Percentiles rank a stretch among this genome's conserved stretches.
Evolutionary conservation across 2,329 filamentous ascomycete genomes (phyloP).

Genomic region (Westerdykella sp.): DNA sequence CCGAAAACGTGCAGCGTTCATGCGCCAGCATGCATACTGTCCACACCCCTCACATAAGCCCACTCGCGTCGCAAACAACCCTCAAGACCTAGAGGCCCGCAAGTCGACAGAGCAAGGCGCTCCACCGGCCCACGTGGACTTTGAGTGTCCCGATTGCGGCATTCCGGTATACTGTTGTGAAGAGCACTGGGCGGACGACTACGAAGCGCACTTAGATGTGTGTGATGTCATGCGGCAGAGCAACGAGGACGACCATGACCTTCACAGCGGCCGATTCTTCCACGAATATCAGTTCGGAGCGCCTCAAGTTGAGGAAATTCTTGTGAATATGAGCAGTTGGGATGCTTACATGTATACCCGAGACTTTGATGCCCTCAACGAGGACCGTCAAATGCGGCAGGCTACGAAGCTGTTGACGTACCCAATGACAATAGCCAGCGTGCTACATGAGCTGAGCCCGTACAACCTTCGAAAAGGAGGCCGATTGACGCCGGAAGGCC

Average conservation of each 20-base stretch:
- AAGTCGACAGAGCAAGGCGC: slow-evolving; percentile 51
- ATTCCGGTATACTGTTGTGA: slow-evolving; percentile 90
- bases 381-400: slow-evolving; percentile 85
- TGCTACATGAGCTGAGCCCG: slow-evolving; percentile 89
- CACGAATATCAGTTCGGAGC: slow-evolving; percentile 90
- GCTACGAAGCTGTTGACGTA: slow-evolving; percentile 91
- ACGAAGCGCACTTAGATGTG: slow-evolving; percentile 84
- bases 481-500: slow-evolving; percentile 75
- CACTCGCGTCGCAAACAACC: slow-evolving; percentile 61
- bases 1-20: slow-evolving; percentile 78
- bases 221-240: slow-evolving; percentile 88
- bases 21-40: slow-evolving; percentile 88
- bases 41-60: slow-evolving; percentile 82
- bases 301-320: slow-evolving; percentile 81
- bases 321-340: slow-evolving; percentile 98
- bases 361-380: slow-evolving; percentile 84
- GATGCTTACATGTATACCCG: slow-evolving; percentile 93
- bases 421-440: slow-evolving; percentile 81
- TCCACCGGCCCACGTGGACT: slow-evolving; percentile 76
- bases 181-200: slow-evolving; percentile 93
- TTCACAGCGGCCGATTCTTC: slow-evolving; percentile 85
- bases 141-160: slow-evolving; percentile 94
- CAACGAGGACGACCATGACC: slow-evolving; percentile 96
- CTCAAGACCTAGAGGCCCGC: slow-evolving; percentile 57
- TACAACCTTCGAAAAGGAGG: slow-evolving; percentile 73